Base-by-base conservation (phyloP, 2,329 filamentous ascomycete species). In the Ceratocystis papillata region DNA sequence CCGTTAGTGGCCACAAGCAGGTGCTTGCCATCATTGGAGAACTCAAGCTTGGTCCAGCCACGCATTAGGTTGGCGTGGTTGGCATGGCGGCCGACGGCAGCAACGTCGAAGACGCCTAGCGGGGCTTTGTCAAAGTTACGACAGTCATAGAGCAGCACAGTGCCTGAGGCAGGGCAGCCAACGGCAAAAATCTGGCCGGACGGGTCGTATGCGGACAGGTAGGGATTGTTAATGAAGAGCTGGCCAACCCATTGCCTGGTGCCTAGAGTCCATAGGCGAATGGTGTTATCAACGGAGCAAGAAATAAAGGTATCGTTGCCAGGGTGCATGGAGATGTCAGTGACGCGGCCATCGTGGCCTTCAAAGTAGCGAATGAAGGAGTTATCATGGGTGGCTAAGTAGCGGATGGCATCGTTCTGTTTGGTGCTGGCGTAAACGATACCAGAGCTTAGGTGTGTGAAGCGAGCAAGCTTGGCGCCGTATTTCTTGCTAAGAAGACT, bases 341-440 rank as follows among this genome's bases (percentile, higher is more conserved):
- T 97, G 45, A 99, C 94, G 65, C 86, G 81, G 67, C 83, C 87
- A 53, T 89, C 88, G 75, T 99, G 94, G 62, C 93, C 94, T 68
- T 89, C 87, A 74, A 97, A 99, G 77, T 99, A 99, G 69, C 94
- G 88, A 69, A 97, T 89, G 75, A 96, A 99, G 67, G 87, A 89
- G 77, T 97, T 96, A 75, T 97, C 94, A 76, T 99, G 94, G 12
- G 87, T 96, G 66, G 84, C 95, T 69, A 91, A 87, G 77, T 88
- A 96, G 74, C 86, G 87, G 70, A 88, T 95, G 72, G 85, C 91
- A 78, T 93, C 83, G 73, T 99, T 95, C 71, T 95, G 86, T 74
- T 96, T 96, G 12, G 94, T 99, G 74, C 90, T 96, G 63, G 94
- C 92, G 73, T 97, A 96, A 68, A 99, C 86, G 73, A 99, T 90